Evolutionary conservation across 768 basidiomycete species (phyloP).

Genomic region (Saitozyma sp.): DNA sequence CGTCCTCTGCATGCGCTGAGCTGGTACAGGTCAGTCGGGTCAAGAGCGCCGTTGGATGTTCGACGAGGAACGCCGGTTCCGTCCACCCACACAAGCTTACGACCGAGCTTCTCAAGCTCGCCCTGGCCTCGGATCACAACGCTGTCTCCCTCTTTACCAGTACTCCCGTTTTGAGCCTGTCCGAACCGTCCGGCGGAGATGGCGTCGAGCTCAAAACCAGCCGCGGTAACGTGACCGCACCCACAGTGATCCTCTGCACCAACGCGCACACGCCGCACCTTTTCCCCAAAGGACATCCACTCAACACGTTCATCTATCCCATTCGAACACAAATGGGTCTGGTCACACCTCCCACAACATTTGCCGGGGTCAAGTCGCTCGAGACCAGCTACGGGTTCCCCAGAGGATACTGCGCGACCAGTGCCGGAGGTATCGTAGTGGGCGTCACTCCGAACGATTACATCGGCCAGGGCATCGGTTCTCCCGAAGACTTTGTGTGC

Average conservation of each 20-base stretch:
- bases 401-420: conserved; percentile 24
- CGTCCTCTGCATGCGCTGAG: not conserved
- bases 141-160: conserved; percentile 17
- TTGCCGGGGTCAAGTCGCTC: conserved; percentile 17
- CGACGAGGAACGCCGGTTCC: conserved; percentile 20
- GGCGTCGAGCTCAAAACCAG: not conserved
- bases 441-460: conserved; percentile 12
- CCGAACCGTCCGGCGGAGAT: not conserved
- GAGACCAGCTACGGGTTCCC: conserved; percentile 15
- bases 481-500: conserved; percentile 15
- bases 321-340: conserved; percentile 22
- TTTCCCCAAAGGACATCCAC: conserved; percentile 5
- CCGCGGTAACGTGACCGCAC: conserved; percentile 1
- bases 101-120: conserved; percentile 20
- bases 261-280: conserved; percentile 12
- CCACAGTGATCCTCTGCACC: conserved; percentile 10
- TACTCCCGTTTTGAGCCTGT: conserved; percentile 12
- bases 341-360: conserved; percentile 21
- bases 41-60: conserved; percentile 1
- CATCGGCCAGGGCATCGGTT: conserved; percentile 9
- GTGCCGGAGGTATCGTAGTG: conserved; percentile 20
- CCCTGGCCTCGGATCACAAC: conserved; percentile 10
- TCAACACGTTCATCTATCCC: conserved; percentile 16
- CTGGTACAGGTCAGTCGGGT: not conserved
- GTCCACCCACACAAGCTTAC: conserved; percentile 34